Evolutionary conservation across 1,139 yeast species (phyloP), one percentile per base, ranked within the genome.

Genomic region (Magnusiomyces magnusii): DNA sequence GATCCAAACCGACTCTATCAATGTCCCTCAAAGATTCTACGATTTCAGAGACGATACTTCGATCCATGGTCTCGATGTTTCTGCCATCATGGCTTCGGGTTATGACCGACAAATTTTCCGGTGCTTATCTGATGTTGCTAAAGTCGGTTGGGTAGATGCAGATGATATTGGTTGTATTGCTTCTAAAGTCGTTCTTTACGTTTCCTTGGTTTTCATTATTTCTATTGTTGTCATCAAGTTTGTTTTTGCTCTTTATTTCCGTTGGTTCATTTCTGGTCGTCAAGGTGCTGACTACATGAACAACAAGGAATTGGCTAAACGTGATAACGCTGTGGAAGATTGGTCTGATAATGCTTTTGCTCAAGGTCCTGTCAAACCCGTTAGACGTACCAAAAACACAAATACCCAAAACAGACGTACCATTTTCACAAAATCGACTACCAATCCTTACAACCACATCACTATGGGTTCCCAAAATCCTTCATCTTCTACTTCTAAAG

Each of bases 101-200:
- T 76, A 76, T 27, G 91, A 88, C 66, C 81, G 91, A 61, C 80
- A 81, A 66, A 82, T 85, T 9, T 95, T 95, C 19, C 82, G 85
- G 67, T 93, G 99, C 73, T 77, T 93, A 58, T 78, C 87, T n/a
- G 98, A 93, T 72, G 86, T 89, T 60, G 78, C 88, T 59, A 89
- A 86, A 73, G 95, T 92, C 25, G 99, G 99, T 28, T 84, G 83
- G 54, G 83, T 93, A 59, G 98, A 93, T 70, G 83, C 95, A 0
- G 91, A 89, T 59, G 84, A 96, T 15, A 84, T 93, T 68, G 99
- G 99, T n/a, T 93, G 99, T 74, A 85, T 93, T 72, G 96, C 97
- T 0, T 89, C 97, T 0, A 78, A 82, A 62, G 84, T 91, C 55
- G 97, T 92, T 1, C 79, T 93, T 63, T 83, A 84, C 66, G 81